Evolutionary conservation across 2,329 filamentous ascomycete genomes (phyloP).

Genomic region (Diaporthe ilicicola): DNA sequence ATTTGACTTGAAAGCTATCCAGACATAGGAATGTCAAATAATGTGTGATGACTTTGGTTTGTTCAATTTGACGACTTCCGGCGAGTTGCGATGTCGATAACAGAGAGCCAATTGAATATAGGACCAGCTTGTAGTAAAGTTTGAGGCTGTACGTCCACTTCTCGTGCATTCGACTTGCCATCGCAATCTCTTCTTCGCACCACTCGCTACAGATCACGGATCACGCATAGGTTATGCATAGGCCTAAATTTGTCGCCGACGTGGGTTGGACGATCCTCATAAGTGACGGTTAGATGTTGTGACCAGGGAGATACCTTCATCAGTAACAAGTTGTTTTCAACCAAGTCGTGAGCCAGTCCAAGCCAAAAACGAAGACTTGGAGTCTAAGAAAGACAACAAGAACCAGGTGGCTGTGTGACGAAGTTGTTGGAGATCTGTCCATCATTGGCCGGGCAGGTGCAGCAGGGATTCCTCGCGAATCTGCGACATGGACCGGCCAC

Average conservation of each 20-base stretch:
- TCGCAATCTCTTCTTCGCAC: too few relatives aligned
- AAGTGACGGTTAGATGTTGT: neutral
- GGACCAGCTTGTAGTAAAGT: too few relatives aligned
- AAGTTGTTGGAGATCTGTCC: neutral
- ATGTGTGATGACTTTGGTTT: too few relatives aligned
- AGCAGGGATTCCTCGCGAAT: constrained; percentile 33
- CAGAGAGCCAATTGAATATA: too few relatives aligned
- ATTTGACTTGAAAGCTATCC: too few relatives aligned
- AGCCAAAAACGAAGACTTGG: neutral
- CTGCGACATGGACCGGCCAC: constrained; percentile 33
- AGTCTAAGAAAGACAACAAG: neutral
- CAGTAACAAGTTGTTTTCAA: neutral
- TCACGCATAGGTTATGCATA: too few relatives aligned
- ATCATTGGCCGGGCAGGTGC: constrained; percentile 26
- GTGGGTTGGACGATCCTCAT: neutral
- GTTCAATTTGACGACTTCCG: too few relatives aligned
- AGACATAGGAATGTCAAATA: too few relatives aligned
- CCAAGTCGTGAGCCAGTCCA: neutral
- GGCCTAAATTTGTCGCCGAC: neutral
- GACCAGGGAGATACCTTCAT: too few relatives aligned
- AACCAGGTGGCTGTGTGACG: constrained; percentile 3
- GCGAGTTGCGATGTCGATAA: too few relatives aligned
- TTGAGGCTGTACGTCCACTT: too few relatives aligned
- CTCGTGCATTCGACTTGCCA: too few relatives aligned
- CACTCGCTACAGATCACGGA: neutral